phyloP scores from a whole-genome alignment of 768 basidiomycete genomes.

The Phlebiopsis flavidoalba region DNA sequence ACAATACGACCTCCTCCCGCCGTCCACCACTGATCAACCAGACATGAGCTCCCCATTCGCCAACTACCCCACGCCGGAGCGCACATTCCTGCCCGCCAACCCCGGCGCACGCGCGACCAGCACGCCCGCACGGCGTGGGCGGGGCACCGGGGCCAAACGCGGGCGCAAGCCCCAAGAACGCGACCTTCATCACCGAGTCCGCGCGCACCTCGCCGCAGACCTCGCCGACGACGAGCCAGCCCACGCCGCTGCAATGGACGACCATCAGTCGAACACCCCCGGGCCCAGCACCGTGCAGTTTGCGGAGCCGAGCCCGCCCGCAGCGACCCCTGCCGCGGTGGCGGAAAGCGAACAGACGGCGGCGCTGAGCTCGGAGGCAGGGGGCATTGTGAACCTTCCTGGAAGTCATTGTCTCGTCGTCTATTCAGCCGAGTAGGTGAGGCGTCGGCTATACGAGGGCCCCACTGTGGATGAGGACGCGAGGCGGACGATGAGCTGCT shows the following conservation, averaged over 20 bases:
- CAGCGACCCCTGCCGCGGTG: background rate
- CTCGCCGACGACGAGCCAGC: conserved; percentile 13
- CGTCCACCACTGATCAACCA: background rate
- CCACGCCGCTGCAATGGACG: conserved; percentile 15
- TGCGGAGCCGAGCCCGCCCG: background rate
- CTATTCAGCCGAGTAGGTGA: background rate
- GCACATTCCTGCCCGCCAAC: conserved; percentile 20
- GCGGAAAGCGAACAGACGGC: background rate
- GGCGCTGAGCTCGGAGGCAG: conserved; percentile 6
- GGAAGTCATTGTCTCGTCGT: conserved; percentile 8
- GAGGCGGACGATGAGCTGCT: conserved; percentile 76
- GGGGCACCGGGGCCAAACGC: conserved; percentile 25
- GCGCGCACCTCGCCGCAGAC: conserved; percentile 16
- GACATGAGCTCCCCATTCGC: conserved; percentile 23
- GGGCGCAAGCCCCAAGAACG: conserved; percentile 28
- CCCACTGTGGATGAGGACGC: conserved; percentile 37
- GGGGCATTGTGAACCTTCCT: conserved; percentile 18
- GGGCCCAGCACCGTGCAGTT: conserved; percentile 4
- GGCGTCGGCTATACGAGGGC: conserved; percentile 1
- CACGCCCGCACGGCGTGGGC: conserved; percentile 1
- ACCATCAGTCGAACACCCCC: conserved; percentile 1
- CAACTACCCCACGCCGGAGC: conserved; percentile 21
- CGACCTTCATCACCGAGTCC: conserved; percentile 11
- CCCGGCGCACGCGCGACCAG: conserved; percentile 13
- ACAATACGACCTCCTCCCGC: background rate